Conservation (phyloP, 179 eudicot species). For the Vitellaria paradoxa region DNA sequence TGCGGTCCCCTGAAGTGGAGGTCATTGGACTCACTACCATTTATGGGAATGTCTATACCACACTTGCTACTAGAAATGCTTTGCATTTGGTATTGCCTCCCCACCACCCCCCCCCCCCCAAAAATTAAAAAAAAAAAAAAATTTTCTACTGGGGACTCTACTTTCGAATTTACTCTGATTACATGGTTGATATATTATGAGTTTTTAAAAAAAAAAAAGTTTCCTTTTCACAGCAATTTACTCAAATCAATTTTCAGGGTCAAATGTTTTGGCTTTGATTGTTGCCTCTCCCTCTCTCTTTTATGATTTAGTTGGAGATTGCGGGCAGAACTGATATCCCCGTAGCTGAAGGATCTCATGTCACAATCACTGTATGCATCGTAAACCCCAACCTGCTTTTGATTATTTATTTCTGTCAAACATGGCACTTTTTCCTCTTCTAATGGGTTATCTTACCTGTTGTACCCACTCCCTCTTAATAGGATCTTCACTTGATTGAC, state of each 20-base stretch:
- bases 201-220: too few species aligned
- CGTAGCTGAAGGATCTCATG: constrained; percentile 96
- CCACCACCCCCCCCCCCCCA: neutral
- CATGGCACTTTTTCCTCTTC: neutral
- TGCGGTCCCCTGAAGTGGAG: constrained; percentile 81
- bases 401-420: constrained; percentile 2
- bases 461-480: neutral
- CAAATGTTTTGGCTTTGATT: neutral
- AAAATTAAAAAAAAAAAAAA: too few species aligned
- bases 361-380: constrained; percentile 57
- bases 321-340: constrained; percentile 92
- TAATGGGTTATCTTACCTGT: neutral
- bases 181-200: too few species aligned
- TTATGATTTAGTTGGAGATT: constrained; percentile 62
- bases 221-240: neutral
- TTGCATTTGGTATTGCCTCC: constrained; percentile 69
- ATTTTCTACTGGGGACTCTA: neutral
- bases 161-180: neutral
- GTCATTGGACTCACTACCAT: constrained; percentile 93
- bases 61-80: constrained; percentile 90
- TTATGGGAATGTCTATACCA: constrained; percentile 85
- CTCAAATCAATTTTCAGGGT: neutral
- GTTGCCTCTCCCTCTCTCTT: neutral
- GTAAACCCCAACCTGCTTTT: constrained; percentile 6
- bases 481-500: neutral